Evolutionary conservation across 441 rosid genomes (phyloP), one percentile per base, ranked within the genome.

Genomic region (Hura crepitans): DNA sequence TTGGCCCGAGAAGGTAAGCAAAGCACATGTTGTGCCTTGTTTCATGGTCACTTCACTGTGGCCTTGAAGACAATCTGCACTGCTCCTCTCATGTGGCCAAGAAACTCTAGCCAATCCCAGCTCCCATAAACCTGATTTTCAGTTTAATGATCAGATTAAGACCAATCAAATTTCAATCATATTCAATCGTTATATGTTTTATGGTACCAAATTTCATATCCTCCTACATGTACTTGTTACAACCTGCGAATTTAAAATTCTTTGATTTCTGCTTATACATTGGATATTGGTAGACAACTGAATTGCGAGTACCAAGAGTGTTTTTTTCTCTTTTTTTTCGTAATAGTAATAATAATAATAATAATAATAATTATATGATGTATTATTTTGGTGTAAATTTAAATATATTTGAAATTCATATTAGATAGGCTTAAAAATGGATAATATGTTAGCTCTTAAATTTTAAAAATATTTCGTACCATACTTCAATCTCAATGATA

Each of bases 21-120:
- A n/a, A n/a, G n/a, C 68, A 71, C 54, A 42, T 54, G 62, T 39
- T 53, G 39, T 51, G 77, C 74, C 71, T 43, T 65, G 59, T 69
- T 64, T 65, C 71, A 59, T 39, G 70, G 74, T 20, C 69, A 57
- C 30, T 45, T 65, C 62, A 66, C 37, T 51, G 5, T 59, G 67
- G 28, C 62, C 20, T 39, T 68, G 62, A 35, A 75, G 56, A 37
- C 11, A 37, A 33, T 53, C n/a, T 43, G 63, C 66, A 54, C 69
- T 35, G 8, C 15, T 33, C n/a, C 22, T 62, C 46, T 55, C 60
- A 56, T 46, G 45, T 13, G 30, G 30, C 28, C 46, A 57, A 49
- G 23, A 58, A 13, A 45, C 46, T 27, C 27, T 62, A 42, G 22
- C 72, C 72, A 61, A 31, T 45, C 54, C 50, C 13, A 59, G 45